Evolutionary conservation across 2,329 filamentous ascomycete genomes (phyloP).

Genomic region (Cladosporium sp.): DNA sequence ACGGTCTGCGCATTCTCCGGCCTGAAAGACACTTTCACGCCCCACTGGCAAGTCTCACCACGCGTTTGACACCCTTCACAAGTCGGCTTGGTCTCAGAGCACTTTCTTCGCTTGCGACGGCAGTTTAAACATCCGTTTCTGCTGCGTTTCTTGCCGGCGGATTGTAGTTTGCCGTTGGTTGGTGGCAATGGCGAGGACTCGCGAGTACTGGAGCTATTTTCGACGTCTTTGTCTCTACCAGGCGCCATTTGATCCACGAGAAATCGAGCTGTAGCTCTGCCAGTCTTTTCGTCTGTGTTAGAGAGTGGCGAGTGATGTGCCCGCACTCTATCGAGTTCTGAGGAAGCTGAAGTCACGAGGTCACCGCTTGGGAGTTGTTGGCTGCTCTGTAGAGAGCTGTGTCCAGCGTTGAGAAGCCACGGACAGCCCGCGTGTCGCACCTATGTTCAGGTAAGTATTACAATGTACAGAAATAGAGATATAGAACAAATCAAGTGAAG

Average conservation of each 20-base stretch:
- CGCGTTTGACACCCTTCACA: constrained; percentile 29
- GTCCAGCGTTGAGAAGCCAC: too few relatives aligned
- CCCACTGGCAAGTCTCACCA: constrained; percentile 29
- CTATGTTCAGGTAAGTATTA: too few relatives aligned
- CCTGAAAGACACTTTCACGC: constrained; percentile 25
- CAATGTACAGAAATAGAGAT: too few relatives aligned
- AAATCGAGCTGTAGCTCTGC: neutral
- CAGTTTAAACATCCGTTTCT: constrained; percentile 33
- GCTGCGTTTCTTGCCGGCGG: constrained; percentile 27
- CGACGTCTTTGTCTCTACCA: constrained; percentile 1
- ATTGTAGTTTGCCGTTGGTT: constrained; percentile 19
- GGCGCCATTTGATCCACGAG: neutral
- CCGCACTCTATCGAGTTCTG: too few relatives aligned
- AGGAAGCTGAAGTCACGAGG: too few relatives aligned
- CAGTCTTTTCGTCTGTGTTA: too few relatives aligned
- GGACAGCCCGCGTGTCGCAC: too few relatives aligned
- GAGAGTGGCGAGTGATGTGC: too few relatives aligned
- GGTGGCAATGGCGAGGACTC: constrained; percentile 8
- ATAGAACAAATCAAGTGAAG: too few relatives aligned
- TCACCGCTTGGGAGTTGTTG: too few relatives aligned
- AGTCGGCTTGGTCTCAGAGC: constrained; percentile 28
- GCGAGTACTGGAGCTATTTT: constrained; percentile 5
- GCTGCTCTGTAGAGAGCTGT: too few relatives aligned
- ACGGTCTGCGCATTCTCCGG: constrained; percentile 28
- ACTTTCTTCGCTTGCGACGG: constrained; percentile 30